Conservation (phyloP, 2,329 filamentous ascomycete species). For the Fusarium secorum region DNA sequence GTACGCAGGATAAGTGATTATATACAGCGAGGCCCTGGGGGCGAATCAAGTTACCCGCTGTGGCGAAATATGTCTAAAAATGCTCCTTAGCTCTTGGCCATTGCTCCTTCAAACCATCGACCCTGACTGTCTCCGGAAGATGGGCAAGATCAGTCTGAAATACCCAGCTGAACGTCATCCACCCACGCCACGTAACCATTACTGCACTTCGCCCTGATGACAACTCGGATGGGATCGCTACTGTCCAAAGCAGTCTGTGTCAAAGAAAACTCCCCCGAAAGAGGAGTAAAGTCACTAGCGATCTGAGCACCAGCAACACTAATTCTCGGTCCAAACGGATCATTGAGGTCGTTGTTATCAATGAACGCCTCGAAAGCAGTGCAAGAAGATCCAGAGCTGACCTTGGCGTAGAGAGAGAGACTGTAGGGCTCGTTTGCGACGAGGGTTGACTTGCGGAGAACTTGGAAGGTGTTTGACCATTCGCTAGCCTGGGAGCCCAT, state of each 20-base stretch:
- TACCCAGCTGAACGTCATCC: not conserved
- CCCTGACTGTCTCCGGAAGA: accelerated
- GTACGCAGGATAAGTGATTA: not conserved
- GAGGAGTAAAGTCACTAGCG: not conserved
- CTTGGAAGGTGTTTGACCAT: not conserved
- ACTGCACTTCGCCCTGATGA: not conserved
- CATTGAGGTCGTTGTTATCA: not conserved
- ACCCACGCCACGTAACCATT: not conserved
- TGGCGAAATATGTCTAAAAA: not conserved
- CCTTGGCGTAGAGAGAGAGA: not conserved
- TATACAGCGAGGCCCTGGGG: not conserved
- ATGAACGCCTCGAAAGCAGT: not conserved
- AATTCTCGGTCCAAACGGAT: not conserved
- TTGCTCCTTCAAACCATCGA: not conserved
- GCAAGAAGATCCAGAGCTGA: not conserved
- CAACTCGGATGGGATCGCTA: not conserved
- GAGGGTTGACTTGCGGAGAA: not conserved
- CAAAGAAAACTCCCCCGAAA: not conserved
- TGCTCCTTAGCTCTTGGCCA: not conserved
- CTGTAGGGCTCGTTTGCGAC: not conserved
- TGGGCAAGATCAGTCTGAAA: not conserved
- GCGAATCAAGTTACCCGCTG: not conserved
- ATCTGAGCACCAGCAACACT: not conserved
- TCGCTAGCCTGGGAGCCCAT: not conserved
- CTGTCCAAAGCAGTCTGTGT: not conserved